Conservation (phyloP, 148 eudicot species). For the Amaranthus palmeri region DNA sequence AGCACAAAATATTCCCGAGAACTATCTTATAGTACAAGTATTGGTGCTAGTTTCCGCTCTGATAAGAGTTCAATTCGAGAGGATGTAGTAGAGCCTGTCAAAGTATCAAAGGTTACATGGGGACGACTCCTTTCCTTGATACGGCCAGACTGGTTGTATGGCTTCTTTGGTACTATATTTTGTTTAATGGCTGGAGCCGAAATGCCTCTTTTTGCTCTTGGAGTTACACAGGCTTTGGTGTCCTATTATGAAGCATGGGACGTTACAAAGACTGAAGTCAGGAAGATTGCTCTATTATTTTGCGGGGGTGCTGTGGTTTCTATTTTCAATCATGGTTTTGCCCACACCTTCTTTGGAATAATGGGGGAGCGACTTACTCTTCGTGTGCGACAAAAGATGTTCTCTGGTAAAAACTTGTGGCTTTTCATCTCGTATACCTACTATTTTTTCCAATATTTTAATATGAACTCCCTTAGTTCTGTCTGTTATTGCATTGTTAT, state of each 20-base stretch:
- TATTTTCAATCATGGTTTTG: constrained; percentile 60
- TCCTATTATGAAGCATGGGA: constrained; percentile 97
- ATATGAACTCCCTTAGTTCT: neutral
- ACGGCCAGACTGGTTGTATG: constrained; percentile 82
- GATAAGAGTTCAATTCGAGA: constrained; percentile 58
- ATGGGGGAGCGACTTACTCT: constrained; percentile 97
- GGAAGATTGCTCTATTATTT: constrained; percentile 71
- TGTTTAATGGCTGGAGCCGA: constrained; percentile 76
- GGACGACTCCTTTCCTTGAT: constrained; percentile 76
- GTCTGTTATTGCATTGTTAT: neutral
- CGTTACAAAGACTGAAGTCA: constrained; percentile 65
- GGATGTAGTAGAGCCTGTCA: constrained; percentile 41
- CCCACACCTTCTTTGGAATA: constrained; percentile 76
- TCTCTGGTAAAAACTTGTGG: constrained; percentile 55
- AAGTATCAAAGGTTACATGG: constrained; percentile 41
- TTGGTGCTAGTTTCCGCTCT: constrained; percentile 78
- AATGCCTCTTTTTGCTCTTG: constrained; percentile 94
- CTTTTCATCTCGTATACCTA: neutral
- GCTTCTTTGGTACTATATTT: constrained; percentile 64
- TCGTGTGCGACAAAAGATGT: constrained; percentile 88
- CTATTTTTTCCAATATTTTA: neutral
- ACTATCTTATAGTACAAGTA: constrained; percentile 60
- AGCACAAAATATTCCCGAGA: constrained; percentile 72
- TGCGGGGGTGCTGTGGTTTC: constrained; percentile 66
- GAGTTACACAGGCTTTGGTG: constrained; percentile 87